A percentile compares a stretch with the other conserved stretches of the same genome.
These are phyloP conservation scores for Diaporthe australafricana DNA, from an alignment of 2,329 filamentous ascomycete species.

Conservation along the genomic window DNA sequence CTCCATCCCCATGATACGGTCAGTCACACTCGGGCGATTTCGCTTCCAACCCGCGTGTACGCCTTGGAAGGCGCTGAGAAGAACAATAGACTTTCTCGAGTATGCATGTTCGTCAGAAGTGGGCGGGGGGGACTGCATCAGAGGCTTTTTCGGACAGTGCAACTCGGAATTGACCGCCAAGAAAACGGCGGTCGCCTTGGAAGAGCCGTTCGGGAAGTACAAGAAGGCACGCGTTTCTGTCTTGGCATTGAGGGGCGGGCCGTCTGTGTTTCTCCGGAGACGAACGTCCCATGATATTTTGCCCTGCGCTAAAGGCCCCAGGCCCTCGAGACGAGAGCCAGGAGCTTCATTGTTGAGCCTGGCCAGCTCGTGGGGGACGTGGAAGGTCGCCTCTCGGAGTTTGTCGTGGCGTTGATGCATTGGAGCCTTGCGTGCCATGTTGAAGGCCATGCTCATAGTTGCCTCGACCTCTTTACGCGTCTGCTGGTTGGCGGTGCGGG, in stretches of 20 bases:
- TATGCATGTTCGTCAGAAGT: background rate
- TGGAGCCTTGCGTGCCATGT: background rate
- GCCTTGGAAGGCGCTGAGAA: background rate
- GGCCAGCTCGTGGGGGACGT: constrained; percentile 14
- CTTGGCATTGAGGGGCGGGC: background rate
- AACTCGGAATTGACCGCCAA: constrained; percentile 13
- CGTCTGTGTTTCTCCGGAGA: background rate
- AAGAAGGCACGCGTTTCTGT: constrained; percentile 17
- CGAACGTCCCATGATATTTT: background rate
- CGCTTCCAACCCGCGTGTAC: background rate
- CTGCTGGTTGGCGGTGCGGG: background rate
- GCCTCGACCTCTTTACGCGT: background rate
- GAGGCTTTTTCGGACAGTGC: background rate
- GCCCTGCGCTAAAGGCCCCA: background rate
- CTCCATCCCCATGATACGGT: background rate
- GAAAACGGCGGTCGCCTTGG: constrained; percentile 1
- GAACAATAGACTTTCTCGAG: background rate
- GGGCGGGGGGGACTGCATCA: background rate
- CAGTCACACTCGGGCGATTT: background rate
- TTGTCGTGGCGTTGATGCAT: background rate
- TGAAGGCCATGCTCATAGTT: background rate
- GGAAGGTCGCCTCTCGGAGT: constrained; percentile 15
- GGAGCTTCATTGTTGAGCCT: constrained; percentile 20
- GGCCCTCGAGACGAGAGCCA: background rate
- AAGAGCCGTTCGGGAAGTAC: background rate